Conservation (phyloP, 192 early-diverging fungal species). For the Linnemannia elongata region DNA sequence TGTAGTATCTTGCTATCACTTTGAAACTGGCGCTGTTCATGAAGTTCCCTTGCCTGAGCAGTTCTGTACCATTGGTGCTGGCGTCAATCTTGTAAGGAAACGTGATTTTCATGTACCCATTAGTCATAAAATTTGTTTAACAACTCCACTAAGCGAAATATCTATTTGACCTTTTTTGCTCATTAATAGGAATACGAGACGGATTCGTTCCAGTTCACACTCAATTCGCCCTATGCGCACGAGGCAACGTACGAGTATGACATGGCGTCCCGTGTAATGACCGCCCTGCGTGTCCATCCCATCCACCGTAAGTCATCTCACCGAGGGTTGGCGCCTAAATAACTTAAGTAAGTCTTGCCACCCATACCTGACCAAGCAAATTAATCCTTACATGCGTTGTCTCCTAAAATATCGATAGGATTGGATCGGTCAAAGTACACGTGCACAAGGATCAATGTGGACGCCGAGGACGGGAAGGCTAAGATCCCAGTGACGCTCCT, state of each 20-base stretch:
- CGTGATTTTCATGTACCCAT: not conserved
- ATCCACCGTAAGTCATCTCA: constrained; percentile 58
- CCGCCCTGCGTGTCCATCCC: constrained; percentile 57
- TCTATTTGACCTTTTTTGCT: not conserved
- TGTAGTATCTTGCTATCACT: constrained; percentile 66
- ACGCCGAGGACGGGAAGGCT: constrained; percentile 52
- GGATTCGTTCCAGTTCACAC: constrained; percentile 69
- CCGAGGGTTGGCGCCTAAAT: not conserved
- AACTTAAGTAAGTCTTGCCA: not conserved
- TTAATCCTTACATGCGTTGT: not conserved
- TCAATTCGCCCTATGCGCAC: constrained; percentile 74
- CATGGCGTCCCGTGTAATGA: constrained; percentile 63
- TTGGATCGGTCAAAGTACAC: constrained; percentile 62
- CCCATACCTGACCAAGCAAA: not conserved
- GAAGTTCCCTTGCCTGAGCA: constrained; percentile 62
- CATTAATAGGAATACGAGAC: constrained; percentile 64
- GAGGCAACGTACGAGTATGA: constrained; percentile 79
- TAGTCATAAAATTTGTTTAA: not conserved
- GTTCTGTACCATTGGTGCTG: constrained; percentile 72
- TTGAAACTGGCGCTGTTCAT: constrained; percentile 51
- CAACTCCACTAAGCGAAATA: not conserved
- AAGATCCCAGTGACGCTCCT: constrained; percentile 79
- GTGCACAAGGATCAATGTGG: constrained; percentile 62
- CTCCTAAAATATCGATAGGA: constrained; percentile 33
- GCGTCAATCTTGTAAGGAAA: constrained; percentile 65